phyloP scores from a whole-genome alignment of 2,329 filamentous ascomycete species.

The Bimuria novae-zelandiae region DNA sequence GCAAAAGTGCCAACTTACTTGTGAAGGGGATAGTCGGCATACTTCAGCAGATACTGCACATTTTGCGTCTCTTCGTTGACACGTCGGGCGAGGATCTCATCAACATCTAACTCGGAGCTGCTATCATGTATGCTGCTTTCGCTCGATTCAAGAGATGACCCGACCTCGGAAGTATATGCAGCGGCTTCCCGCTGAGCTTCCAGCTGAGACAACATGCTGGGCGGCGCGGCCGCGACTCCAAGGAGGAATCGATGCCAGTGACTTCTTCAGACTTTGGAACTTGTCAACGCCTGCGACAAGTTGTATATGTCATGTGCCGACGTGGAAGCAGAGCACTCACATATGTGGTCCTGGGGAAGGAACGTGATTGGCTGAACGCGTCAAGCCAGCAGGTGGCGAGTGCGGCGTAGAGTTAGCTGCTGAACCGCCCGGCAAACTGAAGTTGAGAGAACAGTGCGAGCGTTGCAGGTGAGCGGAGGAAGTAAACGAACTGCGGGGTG shows the following conservation, averaged over 20 bases:
- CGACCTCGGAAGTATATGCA: slow-evolving; percentile 50
- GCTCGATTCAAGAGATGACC: slow-evolving; percentile 58
- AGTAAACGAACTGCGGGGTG: too few species aligned
- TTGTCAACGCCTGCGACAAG: too few species aligned
- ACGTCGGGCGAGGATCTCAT: slow-evolving; percentile 36
- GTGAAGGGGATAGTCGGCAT: slow-evolving; percentile 62
- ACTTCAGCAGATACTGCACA: slow-evolving; percentile 65
- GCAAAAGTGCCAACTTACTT: slow-evolving; percentile 19
- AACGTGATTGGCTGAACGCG: background rate
- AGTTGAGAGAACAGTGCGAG: too few species aligned
- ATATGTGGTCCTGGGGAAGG: too few species aligned
- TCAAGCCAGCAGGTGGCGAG: background rate
- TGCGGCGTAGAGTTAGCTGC: background rate
- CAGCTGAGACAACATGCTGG: background rate
- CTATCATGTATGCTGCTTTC: slow-evolving; percentile 11
- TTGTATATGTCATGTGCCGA: too few species aligned
- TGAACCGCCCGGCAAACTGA: too few species aligned
- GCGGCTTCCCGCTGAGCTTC: background rate
- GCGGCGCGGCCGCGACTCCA: background rate
- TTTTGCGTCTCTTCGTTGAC: slow-evolving; percentile 51
- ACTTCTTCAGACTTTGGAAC: background rate
- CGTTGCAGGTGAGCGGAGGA: too few species aligned
- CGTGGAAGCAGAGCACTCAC: too few species aligned
- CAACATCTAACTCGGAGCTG: slow-evolving; percentile 20
- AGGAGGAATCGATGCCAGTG: background rate